phyloP scores from a whole-genome alignment of 2,329 filamentous ascomycete species.

The Aspergillus puulaauensis region DNA sequence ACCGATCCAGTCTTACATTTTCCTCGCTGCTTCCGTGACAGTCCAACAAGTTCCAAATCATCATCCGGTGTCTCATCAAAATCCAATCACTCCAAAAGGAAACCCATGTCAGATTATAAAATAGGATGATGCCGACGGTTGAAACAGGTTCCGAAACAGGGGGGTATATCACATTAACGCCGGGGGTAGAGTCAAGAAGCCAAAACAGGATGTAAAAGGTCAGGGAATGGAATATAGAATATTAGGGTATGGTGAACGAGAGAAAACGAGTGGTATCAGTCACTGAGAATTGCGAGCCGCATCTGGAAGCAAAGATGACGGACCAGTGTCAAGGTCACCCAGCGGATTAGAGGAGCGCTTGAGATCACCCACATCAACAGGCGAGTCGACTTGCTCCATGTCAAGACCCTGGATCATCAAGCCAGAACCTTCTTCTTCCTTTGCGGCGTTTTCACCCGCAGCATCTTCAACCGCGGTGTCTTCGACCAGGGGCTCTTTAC shows the following conservation, averaged over 20 bases:
- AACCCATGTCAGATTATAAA: conserved; percentile 21
- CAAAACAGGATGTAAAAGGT: conserved; percentile 12
- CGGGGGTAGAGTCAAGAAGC: conserved; percentile 14
- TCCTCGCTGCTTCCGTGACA: conserved; percentile 8
- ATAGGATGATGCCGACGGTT: conserved; percentile 6
- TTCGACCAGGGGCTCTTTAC: conserved; percentile 24
- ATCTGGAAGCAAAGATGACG: conserved; percentile 28
- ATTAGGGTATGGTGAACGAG: conserved; percentile 1
- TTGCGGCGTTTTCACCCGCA: conserved; percentile 1
- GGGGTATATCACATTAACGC: conserved; percentile 45
- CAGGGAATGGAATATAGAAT: conserved; percentile 1
- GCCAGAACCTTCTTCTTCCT: conserved; percentile 30
- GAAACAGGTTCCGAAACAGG: conserved; percentile 26
- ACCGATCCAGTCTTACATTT: conserved; percentile 3
- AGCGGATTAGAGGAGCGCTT: conserved; percentile 21
- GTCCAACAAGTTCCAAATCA: conserved; percentile 9
- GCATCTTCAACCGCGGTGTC: conserved; percentile 16
- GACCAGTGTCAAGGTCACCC: conserved; percentile 27
- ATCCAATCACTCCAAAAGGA: conserved; percentile 20
- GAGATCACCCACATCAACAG: conserved; percentile 11
- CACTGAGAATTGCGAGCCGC: conserved; percentile 24
- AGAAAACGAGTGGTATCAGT: conserved; percentile 4
- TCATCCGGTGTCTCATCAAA: conserved; percentile 13
- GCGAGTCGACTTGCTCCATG: conserved; percentile 26
- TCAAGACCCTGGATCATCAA: conserved; percentile 36